phyloP scores from a whole-genome alignment of 352 stramenopile genomes.

The Paralagenidium karlingii region DNA sequence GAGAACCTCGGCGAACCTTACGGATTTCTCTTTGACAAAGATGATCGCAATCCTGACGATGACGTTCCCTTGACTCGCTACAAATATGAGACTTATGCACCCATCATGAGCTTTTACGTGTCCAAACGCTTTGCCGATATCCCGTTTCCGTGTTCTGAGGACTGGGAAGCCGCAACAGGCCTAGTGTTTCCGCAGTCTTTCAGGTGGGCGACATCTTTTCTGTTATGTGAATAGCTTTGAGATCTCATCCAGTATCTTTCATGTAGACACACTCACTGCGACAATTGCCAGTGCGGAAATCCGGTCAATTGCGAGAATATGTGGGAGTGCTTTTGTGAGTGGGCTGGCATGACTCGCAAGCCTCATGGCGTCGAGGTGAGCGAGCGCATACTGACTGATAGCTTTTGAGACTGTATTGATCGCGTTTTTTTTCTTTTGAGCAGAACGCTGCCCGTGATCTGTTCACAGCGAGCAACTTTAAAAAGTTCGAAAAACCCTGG shows the following conservation, averaged over 20 bases:
- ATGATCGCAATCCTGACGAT: constrained; percentile 89
- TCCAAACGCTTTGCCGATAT: constrained; percentile 91
- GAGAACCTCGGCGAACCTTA: constrained; percentile 95
- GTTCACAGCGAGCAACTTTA: constrained; percentile 95
- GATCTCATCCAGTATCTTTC: too few species aligned
- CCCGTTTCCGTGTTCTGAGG: constrained; percentile 94
- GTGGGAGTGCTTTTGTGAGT: constrained; percentile 69
- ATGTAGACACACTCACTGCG: constrained; percentile 74
- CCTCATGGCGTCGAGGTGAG: constrained; percentile 50
- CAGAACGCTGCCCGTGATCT: constrained; percentile 65
- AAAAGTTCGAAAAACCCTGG: constrained; percentile 94
- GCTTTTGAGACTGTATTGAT: constrained; percentile 18
- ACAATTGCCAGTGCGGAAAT: constrained; percentile 54
- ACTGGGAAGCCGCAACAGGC: constrained; percentile 89
- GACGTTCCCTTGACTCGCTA: constrained; percentile 87
- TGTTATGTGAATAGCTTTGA: not conserved
- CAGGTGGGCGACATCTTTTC: constrained; percentile 15
- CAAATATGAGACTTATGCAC: constrained; percentile 90
- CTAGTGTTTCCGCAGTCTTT: constrained; percentile 89
- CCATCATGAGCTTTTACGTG: constrained; percentile 97
- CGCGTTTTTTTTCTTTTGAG: constrained; percentile 15
- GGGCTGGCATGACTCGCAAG: constrained; percentile 38
- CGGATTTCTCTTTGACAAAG: constrained; percentile 96
- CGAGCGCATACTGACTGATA: not conserved
- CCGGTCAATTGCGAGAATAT: constrained; percentile 56